phyloP scores from a whole-genome alignment of 305 asterid genomes.

The Plantago lanceolata region DNA sequence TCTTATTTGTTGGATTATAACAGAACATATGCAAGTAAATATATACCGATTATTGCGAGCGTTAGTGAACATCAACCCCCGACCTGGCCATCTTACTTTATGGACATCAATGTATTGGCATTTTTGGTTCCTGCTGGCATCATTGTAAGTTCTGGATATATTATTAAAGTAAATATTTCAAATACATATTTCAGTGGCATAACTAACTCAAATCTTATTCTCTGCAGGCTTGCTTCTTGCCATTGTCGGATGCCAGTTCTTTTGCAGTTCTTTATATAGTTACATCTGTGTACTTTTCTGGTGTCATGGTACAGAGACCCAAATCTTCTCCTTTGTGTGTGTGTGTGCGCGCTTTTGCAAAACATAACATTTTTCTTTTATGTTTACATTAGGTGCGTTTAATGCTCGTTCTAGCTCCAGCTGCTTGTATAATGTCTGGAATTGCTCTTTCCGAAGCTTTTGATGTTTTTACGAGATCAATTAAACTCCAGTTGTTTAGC shows the following conservation, averaged over 20 bases:
- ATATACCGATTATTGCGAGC: constrained; percentile 96
- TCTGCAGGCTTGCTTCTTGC: constrained; percentile 87
- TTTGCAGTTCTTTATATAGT: constrained; percentile 88
- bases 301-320: constrained; percentile 76
- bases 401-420: constrained; percentile 99
- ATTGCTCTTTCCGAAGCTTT: constrained; percentile 96
- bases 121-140: constrained; percentile 99
- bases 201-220: constrained; percentile 11
- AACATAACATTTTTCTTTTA: constrained; percentile 22
- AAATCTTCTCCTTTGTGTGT: too few species aligned
- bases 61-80: constrained; percentile 99
- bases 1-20: constrained; percentile 24
- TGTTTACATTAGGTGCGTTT: constrained; percentile 69
- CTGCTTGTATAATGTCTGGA: constrained; percentile 99
- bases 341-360: background rate
- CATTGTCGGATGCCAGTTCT: constrained; percentile 95
- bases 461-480: constrained; percentile 74
- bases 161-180: constrained; percentile 14
- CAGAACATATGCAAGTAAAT: constrained; percentile 99
- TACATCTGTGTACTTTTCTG: constrained; percentile 95
- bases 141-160: constrained; percentile 53
- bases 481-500: constrained; percentile 59
- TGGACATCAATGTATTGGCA: constrained; percentile 95
- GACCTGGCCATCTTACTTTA: constrained; percentile 98
- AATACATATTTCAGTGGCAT: constrained; percentile 3